phyloP scores from a whole-genome alignment of 768 basidiomycete genomes.

The Suillus sp. region DNA sequence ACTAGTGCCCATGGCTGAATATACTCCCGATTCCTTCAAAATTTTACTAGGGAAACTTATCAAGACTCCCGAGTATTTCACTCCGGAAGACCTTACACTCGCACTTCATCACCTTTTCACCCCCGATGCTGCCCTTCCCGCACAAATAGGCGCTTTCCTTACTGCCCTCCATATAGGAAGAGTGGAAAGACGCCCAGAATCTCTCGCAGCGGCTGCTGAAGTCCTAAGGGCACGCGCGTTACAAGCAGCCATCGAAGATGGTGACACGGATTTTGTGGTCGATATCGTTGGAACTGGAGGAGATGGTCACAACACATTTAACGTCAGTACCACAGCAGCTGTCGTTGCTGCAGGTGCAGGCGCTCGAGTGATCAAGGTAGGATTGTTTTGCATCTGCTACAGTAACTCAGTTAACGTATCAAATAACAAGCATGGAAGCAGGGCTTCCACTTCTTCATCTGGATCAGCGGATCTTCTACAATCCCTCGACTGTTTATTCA shows the following conservation, averaged over 20 bases:
- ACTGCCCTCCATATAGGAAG: constrained; percentile 81
- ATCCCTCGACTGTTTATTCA: constrained; percentile 78
- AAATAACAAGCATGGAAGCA: constrained; percentile 75
- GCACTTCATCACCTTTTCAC: constrained; percentile 78
- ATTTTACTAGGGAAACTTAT: constrained; percentile 75
- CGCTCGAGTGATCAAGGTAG: constrained; percentile 89
- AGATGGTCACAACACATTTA: constrained; percentile 95
- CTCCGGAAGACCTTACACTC: constrained; percentile 66
- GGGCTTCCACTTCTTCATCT: constrained; percentile 91
- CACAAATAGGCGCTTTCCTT: constrained; percentile 91
- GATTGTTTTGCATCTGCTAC: constrained; percentile 17
- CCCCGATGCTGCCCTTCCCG: constrained; percentile 60
- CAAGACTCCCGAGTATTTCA: constrained; percentile 81
- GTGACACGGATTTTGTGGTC: constrained; percentile 70
- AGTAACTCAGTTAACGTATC: neutral
- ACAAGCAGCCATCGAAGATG: constrained; percentile 58
- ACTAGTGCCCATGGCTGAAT: constrained; percentile 22
- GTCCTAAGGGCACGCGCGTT: constrained; percentile 70
- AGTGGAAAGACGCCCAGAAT: constrained; percentile 73
- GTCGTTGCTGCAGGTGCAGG: constrained; percentile 96
- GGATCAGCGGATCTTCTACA: constrained; percentile 93
- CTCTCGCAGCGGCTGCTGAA: constrained; percentile 76
- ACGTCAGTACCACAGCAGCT: constrained; percentile 93
- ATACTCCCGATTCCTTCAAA: constrained; percentile 67
- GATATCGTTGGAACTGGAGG: constrained; percentile 56